phyloP scores from a whole-genome alignment of 139 green algal species.

The Haematococcus sp. region DNA sequence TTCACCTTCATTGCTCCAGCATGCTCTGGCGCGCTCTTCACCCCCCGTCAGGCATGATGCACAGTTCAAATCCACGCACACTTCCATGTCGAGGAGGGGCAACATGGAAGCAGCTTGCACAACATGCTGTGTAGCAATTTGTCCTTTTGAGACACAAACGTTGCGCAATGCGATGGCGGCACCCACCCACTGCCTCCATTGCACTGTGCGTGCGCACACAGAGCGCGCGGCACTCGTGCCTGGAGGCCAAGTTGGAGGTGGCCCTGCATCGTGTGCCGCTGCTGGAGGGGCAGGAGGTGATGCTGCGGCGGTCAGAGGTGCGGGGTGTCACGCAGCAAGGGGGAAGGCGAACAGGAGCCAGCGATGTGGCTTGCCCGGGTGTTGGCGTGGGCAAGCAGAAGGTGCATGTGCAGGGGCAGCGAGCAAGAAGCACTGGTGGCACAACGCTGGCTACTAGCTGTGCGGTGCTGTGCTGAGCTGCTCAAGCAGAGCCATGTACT shows the following conservation, averaged over 20 bases:
- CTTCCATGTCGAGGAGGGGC: too few relatives aligned
- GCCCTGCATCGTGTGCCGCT: background rate
- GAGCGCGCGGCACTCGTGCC: background rate
- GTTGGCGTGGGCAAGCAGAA: background rate
- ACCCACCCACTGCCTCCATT: too few relatives aligned
- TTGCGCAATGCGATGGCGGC: too few relatives aligned
- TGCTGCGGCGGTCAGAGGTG: background rate
- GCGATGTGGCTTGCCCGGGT: background rate
- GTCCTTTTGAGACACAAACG: too few relatives aligned
- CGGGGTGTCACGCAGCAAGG: too few relatives aligned
- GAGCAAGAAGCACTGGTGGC: background rate
- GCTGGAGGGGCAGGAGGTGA: conserved; percentile 5
- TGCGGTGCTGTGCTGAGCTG: background rate
- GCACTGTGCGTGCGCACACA: too few relatives aligned
- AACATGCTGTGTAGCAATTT: too few relatives aligned
- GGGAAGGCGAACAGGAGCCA: background rate
- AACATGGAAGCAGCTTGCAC: too few relatives aligned
- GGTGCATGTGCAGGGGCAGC: background rate
- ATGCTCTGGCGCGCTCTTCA: too few relatives aligned
- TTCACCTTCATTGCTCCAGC: too few relatives aligned
- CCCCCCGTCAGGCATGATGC: too few relatives aligned
- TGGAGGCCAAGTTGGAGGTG: background rate
- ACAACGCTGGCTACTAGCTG: background rate
- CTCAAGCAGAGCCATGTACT: background rate
- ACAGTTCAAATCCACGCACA: too few relatives aligned